Base-by-base conservation (phyloP, 441 rosid genomes). In the Euphorbia corollata region DNA sequence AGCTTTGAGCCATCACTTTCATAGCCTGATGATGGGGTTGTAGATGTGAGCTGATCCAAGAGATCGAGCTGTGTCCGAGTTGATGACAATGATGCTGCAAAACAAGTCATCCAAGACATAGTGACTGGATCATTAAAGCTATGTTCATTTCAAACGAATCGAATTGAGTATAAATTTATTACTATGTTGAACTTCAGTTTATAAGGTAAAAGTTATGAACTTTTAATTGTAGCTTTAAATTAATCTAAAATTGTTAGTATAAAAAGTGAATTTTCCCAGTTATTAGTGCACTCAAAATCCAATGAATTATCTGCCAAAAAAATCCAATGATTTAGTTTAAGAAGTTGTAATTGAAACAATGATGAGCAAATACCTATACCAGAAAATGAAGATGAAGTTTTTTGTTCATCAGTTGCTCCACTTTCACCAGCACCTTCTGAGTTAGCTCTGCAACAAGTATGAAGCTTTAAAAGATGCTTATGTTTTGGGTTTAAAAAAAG, bases 31-130 rank as follows among this genome's bases (percentile, higher is more conserved):
- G 83, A 60, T 34, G 74, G 20, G 68, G 65, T 43, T 30, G 81
- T 63, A 48, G 91, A 79, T 65, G 90, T 84, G 51, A 92, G 92
- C 68, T 88, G 96, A 3, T 90, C 91, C 74, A 89, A 71, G 63
- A 93, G 87, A 78, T 83, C 95, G 58, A 93, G 65, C 69, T 79
- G 97, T 0, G 87, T 78, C 7, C 94, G 85, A 48, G 89, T 70
- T 41, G 97, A 86, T 72, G 95, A 81, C n/a, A 74, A 68, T 9
- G 96, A 79, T 61, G 86, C 97, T 90, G 32, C 20, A 9, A 54
- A 45, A 39, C 64, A 70, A 60, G 64, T 20, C 24, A 47, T 30
- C 23, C 38, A 63, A 38, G 38, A 10, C 47, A 18, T 12, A 18
- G 41, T 38, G 41, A 38, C 41, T 38, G 41, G 41, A 38, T 38